A percentile compares a stretch with the other conserved stretches of the same genome.
phyloP scores from a whole-genome alignment of 495 filamentous ascomycete genomes.

The Penicillium parvum region DNA sequence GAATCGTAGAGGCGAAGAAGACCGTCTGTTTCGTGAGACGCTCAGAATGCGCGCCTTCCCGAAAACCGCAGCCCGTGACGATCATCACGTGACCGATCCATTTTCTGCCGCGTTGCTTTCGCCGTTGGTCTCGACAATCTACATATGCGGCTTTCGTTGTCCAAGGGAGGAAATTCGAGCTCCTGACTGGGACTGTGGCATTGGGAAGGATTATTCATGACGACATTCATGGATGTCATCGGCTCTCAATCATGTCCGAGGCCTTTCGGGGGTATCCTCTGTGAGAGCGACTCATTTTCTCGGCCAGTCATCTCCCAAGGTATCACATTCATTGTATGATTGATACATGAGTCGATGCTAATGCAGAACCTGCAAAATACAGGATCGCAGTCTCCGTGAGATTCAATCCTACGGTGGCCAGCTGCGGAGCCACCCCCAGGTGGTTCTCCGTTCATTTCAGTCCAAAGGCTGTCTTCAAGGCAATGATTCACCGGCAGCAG shows the following conservation, averaged over 20 bases:
- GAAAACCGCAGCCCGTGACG: slow-evolving; percentile 38
- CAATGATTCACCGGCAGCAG: background rate
- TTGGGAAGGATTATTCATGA: slow-evolving; percentile 20
- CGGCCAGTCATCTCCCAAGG: slow-evolving; percentile 25
- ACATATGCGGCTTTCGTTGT: background rate
- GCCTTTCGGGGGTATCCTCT: slow-evolving; percentile 37
- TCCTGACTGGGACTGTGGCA: slow-evolving; percentile 12
- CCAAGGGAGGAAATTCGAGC: background rate
- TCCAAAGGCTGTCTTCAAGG: background rate
- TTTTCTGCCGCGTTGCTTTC: slow-evolving; percentile 25
- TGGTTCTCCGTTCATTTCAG: slow-evolving; percentile 4
- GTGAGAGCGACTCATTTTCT: slow-evolving; percentile 33
- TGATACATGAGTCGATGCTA: background rate
- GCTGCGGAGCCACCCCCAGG: slow-evolving; percentile 3
- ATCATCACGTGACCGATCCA: slow-evolving; percentile 31
- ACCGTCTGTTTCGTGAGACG: slow-evolving; percentile 15
- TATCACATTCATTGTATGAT: slow-evolving; percentile 10
- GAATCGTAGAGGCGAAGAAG: slow-evolving; percentile 9
- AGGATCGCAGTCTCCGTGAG: too few relatives aligned
- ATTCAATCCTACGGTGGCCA: too few relatives aligned
- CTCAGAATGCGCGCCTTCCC: slow-evolving; percentile 34
- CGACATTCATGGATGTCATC: slow-evolving; percentile 50
- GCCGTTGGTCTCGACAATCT: slow-evolving; percentile 2
- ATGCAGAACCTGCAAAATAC: too few relatives aligned
- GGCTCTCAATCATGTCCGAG: slow-evolving; percentile 40